Conservation (phyloP, 768 basidiomycete genomes). For the Pleurotus djamor region DNA sequence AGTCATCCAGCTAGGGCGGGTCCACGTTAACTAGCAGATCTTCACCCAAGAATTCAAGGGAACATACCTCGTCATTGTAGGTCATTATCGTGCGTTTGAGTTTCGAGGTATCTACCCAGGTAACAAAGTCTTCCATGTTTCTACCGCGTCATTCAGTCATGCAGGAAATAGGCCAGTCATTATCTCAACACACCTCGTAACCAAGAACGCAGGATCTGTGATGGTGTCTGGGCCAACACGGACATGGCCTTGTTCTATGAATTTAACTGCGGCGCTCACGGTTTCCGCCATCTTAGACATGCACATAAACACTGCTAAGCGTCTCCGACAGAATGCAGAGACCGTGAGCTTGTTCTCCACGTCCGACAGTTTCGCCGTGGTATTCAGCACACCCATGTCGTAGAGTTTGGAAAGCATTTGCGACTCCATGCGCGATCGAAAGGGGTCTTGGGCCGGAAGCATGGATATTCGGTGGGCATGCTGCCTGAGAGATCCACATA, state of each 20-base stretch:
- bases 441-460: slow-evolving; percentile 87
- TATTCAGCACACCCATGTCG: slow-evolving; percentile 92
- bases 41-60: neutral
- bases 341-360: slow-evolving; percentile 97
- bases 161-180: slow-evolving; percentile 5
- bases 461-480: slow-evolving; percentile 86
- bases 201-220: slow-evolving; percentile 94
- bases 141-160: slow-evolving; percentile 30
- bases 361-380: slow-evolving; percentile 87
- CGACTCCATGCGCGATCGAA: slow-evolving; percentile 79
- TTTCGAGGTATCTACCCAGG: slow-evolving; percentile 98
- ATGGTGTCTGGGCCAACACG: slow-evolving; percentile 95
- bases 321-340: slow-evolving; percentile 87
- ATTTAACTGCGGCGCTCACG: slow-evolving; percentile 92
- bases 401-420: slow-evolving; percentile 93
- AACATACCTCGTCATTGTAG: slow-evolving; percentile 92
- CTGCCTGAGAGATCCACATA: slow-evolving; percentile 83
- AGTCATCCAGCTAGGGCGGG: slow-evolving; percentile 80
- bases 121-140: slow-evolving; percentile 99
- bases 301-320: slow-evolving; percentile 91
- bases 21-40: neutral
- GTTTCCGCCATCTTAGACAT: slow-evolving; percentile 94
- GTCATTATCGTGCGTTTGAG: slow-evolving; percentile 93
- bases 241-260: slow-evolving; percentile 98
- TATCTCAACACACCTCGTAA: slow-evolving; percentile 62